A percentile compares a stretch with the other conserved stretches of the same genome.
These are phyloP conservation scores for Yamadazyma membranifaciens DNA, from an alignment of 1,139 yeast species.

Conservation along the genomic window DNA sequence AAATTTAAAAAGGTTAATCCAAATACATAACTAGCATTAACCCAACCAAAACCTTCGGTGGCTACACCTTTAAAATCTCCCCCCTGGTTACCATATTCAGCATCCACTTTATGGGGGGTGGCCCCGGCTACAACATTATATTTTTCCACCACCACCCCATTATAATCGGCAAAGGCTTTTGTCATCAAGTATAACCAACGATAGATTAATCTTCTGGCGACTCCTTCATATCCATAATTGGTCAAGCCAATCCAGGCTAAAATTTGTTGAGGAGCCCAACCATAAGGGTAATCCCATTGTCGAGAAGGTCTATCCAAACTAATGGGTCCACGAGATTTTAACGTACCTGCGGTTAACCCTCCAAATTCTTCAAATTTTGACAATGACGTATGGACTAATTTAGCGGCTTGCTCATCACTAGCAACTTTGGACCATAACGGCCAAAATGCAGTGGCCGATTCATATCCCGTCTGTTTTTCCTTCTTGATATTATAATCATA, in stretches of 20 bases:
- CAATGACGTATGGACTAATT: slow-evolving; percentile 59
- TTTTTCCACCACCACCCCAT: slow-evolving; percentile 95
- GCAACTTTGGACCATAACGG: slow-evolving; percentile 85
- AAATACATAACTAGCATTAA: slow-evolving; percentile 77
- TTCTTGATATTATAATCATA: slow-evolving; percentile 78
- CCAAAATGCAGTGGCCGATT: slow-evolving; percentile 91
- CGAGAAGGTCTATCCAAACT: slow-evolving; percentile 75
- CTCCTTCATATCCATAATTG: slow-evolving; percentile 68
- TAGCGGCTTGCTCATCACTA: slow-evolving; percentile 68
- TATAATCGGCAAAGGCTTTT: slow-evolving; percentile 87
- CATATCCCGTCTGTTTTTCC: slow-evolving; percentile 61
- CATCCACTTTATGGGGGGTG: slow-evolving; percentile 89
- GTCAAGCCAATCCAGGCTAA: slow-evolving; percentile 86
- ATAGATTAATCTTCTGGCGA: slow-evolving; percentile 71
- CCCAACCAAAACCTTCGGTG: slow-evolving; percentile 97
- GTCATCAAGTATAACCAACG: slow-evolving; percentile 92
- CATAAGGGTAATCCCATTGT: slow-evolving; percentile 98
- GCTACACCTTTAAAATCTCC: slow-evolving; percentile 91
- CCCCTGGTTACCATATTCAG: slow-evolving; percentile 98
- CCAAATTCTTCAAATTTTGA: slow-evolving; percentile 80
- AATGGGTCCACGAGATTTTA: slow-evolving; percentile 69
- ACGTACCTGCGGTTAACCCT: slow-evolving; percentile 86
- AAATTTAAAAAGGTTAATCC: slow-evolving; percentile 71
- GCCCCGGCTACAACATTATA: slow-evolving; percentile 83
- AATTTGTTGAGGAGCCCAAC: slow-evolving; percentile 99